A percentile compares a stretch with the other conserved stretches of the same genome.
phyloP scores from a whole-genome alignment of 2,329 filamentous ascomycete species.

The Gremmenia infestans region DNA sequence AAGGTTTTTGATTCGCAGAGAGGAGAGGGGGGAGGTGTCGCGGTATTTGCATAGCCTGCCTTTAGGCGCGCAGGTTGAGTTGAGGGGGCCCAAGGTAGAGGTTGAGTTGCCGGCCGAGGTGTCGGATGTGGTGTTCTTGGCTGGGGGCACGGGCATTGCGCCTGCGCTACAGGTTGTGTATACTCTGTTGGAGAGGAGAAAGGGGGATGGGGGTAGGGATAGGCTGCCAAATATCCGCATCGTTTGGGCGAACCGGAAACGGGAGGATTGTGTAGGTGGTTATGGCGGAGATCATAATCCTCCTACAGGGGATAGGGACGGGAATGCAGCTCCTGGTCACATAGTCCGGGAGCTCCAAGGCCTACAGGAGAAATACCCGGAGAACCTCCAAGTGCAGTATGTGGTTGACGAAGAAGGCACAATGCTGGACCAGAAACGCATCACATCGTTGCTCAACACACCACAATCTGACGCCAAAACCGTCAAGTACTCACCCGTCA shows the following conservation, averaged over 20 bases:
- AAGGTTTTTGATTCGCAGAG: conserved; percentile 72
- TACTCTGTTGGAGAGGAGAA: conserved; percentile 46
- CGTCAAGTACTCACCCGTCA: conserved; percentile 25
- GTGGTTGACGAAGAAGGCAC: conserved; percentile 77
- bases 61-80: conserved; percentile 59
- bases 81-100: conserved; percentile 75
- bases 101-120: conserved; percentile 53
- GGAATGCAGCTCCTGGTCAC: conserved; percentile 33
- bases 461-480: background rate
- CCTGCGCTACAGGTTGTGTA: conserved; percentile 78
- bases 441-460: conserved; percentile 35
- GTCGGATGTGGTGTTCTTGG: conserved; percentile 68
- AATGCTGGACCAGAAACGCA: conserved; percentile 52
- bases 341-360: conserved; percentile 59
- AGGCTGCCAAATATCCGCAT: conserved; percentile 55
- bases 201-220: conserved; percentile 26
- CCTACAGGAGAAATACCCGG: conserved; percentile 53
- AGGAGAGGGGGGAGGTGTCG: conserved; percentile 80
- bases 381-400: conserved; percentile 61
- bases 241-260: conserved; percentile 72
- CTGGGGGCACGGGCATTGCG: conserved; percentile 88
- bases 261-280: conserved; percentile 59
- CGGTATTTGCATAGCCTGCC: conserved; percentile 66
- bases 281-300: conserved; percentile 35
- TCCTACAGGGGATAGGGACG: background rate